Conservation (phyloP, 257 asterid species). For the Primulina eburnea region DNA sequence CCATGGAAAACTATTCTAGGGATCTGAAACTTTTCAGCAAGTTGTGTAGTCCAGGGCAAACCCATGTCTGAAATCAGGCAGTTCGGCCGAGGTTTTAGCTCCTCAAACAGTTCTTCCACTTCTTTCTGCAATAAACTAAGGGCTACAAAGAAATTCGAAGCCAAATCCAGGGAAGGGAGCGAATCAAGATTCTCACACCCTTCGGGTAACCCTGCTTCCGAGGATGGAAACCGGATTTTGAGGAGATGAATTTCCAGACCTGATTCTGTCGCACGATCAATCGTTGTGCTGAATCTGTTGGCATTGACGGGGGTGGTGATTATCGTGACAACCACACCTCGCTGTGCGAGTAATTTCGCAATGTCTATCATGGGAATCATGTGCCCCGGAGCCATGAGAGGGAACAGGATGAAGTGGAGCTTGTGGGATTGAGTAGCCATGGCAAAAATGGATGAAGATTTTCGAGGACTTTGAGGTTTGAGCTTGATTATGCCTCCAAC, state of each 20-base stretch:
- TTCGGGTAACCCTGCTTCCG: slow-evolving; percentile 27
- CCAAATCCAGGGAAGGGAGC: slow-evolving; percentile 26
- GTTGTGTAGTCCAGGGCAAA: slow-evolving; percentile 27
- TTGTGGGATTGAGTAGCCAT: neutral
- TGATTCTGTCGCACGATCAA: slow-evolving; percentile 9
- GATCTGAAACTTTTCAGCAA: slow-evolving; percentile 22
- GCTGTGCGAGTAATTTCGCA: slow-evolving; percentile 19
- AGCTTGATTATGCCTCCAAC: neutral
- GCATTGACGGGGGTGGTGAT: slow-evolving; percentile 28
- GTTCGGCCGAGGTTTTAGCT: slow-evolving; percentile 25
- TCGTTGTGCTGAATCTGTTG: neutral
- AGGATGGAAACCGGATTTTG: too few species aligned
- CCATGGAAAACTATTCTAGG: slow-evolving; percentile 31
- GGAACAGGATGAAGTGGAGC: slow-evolving; percentile 28
- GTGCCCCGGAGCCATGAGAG: slow-evolving; percentile 35
- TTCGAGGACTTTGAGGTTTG: neutral
- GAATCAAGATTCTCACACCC: slow-evolving; percentile 30
- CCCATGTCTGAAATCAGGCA: slow-evolving; percentile 30
- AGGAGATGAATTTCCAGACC: slow-evolving; percentile 21
- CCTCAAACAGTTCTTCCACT: slow-evolving; percentile 21
- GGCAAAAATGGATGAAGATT: too few species aligned
- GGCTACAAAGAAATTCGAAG: slow-evolving; percentile 24
- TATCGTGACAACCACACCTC: slow-evolving; percentile 14
- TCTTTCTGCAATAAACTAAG: slow-evolving; percentile 10
- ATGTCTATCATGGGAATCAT: slow-evolving; percentile 30